Evolutionary conservation across 805 yeast genomes (phyloP), one percentile per base, ranked within the genome.

Genomic region (Brettanomyces bruxellensis): DNA sequence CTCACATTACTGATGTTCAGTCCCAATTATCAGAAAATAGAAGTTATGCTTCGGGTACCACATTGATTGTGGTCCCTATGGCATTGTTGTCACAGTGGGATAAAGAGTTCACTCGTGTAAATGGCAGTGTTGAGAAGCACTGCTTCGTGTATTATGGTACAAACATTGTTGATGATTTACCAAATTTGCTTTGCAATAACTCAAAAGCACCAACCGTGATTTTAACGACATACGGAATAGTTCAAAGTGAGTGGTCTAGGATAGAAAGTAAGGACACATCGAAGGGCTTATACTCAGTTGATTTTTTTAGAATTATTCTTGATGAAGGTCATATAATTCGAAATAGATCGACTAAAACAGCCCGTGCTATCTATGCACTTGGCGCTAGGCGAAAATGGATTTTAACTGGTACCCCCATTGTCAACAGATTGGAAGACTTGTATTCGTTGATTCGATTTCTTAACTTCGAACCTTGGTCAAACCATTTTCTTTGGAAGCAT

Each of bases 311-410:
- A 43, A 67, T 90, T 3, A 55, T 64, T 32, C 59, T 91, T 8
- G 97, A 90, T 64, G 98, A 90, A 63, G 97, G 93, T 8, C 98
- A 91, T 59, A 85, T 75, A 25, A 90, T 90, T 48, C 72, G 95
- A 57, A 90, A 89, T 60, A 71, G 90, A 55, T 67, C 75, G 41
- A 81, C 95, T 1, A 82, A 82, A 48, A 83, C 95, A 0, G 80
- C 96, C 0, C 82, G 80, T 51, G 84, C 97, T 0, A 73, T 89
- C 6, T 78, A 76, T 62, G 83, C 76, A 23, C 58, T 90, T n/a
- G 56, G 65, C 8, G 79, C 86, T 55, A 68, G 71, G 18, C 70
- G 93, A 43, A 78, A 79, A 49, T 90, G 98, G 98, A 71, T 84
- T 3, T 68, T 91, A 41, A 88, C 97, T 0, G 98, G 98, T 6